Base-by-base conservation (phyloP, 2,329 filamentous ascomycete species). In the Eurotiales sp. region DNA sequence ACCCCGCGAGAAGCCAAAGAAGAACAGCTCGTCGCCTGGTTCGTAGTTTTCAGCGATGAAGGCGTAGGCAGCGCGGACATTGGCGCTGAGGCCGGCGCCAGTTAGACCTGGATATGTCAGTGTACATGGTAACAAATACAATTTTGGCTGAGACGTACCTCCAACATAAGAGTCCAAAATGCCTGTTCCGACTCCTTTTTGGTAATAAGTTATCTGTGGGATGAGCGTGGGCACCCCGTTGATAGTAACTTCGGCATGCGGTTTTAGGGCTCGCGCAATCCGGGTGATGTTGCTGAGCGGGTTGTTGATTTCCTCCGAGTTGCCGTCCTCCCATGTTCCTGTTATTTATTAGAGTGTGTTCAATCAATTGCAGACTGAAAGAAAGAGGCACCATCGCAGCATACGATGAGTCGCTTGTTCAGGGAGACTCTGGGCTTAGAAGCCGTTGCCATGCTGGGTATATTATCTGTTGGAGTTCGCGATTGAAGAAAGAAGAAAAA, bases 1-100 rank as follows among this genome's bases (percentile, higher is more conserved):
- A 7, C 75, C 75, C 11, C 75, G 65, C 4, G 70, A 74, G 62
- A 77, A 77, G 22, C 75, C 75, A 49, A 76, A 72, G 53, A 77
- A 71, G 58, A 74, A 75, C 45, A 77, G 74, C 56, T 77, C 69
- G 48, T 77, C 78, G 50, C 77, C 77, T 0, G 69, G 69, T n/a
- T 71, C 64, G 56, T 75, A 80, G 61, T 80, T 81, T 50, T 75
- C 75, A n/a, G 73, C 70, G 2, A 80, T 62, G 58, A 79, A 80
- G 6, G 69, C 69, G 48, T 81, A 64, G 1, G 59, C 61, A 0
- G 60, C 56, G 14, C 60, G 56, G 3, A 63, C 56, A 43, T 64
- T 59, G 22, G 61, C 60, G 23, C 56, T 60, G 19, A 62, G 42
- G 17, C 59, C 59, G 15, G 55, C 41, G 6, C 58, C 59, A 2